Percentiles rank a stretch among this genome's conserved stretches.
Conservation (phyloP, 371 early-diverging fungal genomes). For the Umbelopsis sp. region DNA sequence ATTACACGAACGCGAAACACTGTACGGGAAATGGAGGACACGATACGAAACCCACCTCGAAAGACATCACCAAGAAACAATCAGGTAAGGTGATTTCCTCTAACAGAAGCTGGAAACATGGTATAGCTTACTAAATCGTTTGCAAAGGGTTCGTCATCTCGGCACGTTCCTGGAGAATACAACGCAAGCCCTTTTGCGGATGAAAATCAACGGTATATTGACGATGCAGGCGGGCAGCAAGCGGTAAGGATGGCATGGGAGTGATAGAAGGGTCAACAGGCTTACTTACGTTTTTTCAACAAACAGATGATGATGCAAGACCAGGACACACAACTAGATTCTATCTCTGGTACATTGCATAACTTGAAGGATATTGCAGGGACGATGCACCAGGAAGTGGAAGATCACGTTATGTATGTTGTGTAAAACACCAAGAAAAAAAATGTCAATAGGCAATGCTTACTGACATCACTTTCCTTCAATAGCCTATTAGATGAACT, state of each 20-base stretch:
- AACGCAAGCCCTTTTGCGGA: constrained; percentile 8
- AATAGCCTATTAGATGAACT: constrained; percentile 60
- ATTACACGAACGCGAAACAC: constrained; percentile 47
- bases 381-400: constrained; percentile 62
- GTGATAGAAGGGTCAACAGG: background rate
- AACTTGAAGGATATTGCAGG: constrained; percentile 69
- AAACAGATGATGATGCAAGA: constrained; percentile 60
- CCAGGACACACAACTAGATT: constrained; percentile 65
- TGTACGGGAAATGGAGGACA: constrained; percentile 43
- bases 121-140: background rate
- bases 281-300: background rate
- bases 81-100: constrained; percentile 13
- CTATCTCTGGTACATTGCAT: constrained; percentile 59
- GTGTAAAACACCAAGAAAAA: background rate
- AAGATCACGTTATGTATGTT: constrained; percentile 60
- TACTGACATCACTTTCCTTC: constrained; percentile 3
- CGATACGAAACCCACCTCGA: constrained; percentile 42
- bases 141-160: constrained; percentile 1
- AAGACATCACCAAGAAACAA: constrained; percentile 26
- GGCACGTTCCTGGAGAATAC: background rate
- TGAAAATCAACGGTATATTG: constrained; percentile 44
- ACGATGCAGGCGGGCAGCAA: constrained; percentile 43
- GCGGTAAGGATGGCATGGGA: constrained; percentile 25
- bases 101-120: background rate
- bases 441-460: background rate